Percentiles rank a stretch among this genome's conserved stretches.
Evolutionary conservation across 768 basidiomycete genomes (phyloP).

Genomic region (Hysterangium stoloniferum): DNA sequence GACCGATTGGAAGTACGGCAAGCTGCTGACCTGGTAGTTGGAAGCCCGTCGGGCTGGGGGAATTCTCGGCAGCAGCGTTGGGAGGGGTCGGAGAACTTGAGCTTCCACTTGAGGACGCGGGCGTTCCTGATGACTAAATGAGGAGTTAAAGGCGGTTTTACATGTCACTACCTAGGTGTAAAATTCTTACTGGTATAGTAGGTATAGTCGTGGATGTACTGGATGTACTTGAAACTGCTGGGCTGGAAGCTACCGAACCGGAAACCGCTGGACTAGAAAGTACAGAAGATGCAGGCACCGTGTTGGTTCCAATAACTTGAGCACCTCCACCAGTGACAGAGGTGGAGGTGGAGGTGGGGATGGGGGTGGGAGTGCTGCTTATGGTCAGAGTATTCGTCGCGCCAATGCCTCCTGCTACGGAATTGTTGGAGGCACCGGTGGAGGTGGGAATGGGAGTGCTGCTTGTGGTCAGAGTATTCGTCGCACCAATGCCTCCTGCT

Average conservation of each 20-base stretch:
- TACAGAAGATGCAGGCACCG: constrained; percentile 13
- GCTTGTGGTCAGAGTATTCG: constrained; percentile 1
- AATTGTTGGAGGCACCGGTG: constrained; percentile 8
- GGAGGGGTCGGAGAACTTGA: constrained; percentile 1
- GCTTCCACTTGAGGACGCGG: constrained; percentile 2
- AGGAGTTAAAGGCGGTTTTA: too few species aligned
- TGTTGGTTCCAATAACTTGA: too few species aligned
- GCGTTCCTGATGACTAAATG: neutral
- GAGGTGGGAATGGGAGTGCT: constrained; percentile 2
- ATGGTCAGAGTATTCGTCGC: constrained; percentile 1
- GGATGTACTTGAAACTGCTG: constrained; percentile 1
- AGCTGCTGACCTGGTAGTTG: constrained; percentile 64
- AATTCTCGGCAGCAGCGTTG: neutral
- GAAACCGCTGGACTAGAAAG: neutral
- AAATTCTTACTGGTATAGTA: too few species aligned
- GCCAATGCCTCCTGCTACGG: neutral
- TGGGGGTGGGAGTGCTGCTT: neutral
- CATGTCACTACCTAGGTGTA: too few species aligned
- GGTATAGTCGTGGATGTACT: too few species aligned
- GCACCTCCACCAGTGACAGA: constrained; percentile 9
- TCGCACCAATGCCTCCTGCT: constrained; percentile 2
- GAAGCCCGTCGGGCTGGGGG: too few species aligned
- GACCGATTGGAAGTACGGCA: constrained; percentile 72
- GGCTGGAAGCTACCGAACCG: neutral
- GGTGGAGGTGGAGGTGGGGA: constrained; percentile 11